A percentile compares a stretch with the other conserved stretches of the same genome.
phyloP scores from a whole-genome alignment of 164 flowering plant species.

The Piper longum region DNA sequence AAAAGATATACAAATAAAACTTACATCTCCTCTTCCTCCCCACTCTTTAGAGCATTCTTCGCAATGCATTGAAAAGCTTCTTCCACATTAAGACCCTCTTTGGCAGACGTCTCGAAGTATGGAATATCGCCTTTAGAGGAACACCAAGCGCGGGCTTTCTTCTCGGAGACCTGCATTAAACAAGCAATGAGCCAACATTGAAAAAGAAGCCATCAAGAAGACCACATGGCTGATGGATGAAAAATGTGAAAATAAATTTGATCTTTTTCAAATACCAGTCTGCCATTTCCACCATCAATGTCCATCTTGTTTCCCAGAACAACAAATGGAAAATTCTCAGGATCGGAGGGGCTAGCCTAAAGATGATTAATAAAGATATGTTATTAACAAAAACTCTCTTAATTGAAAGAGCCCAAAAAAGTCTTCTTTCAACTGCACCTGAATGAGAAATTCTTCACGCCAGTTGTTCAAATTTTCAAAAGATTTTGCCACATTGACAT shows the following conservation, averaged over 20 bases:
- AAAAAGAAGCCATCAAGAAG: not conserved
- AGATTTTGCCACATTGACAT: slow-evolving; percentile 80
- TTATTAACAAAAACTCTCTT: not conserved
- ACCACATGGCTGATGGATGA: not conserved
- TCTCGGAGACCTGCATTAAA: slow-evolving; percentile 66
- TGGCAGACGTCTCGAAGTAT: slow-evolving; percentile 92
- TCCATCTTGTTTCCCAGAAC: slow-evolving; percentile 86
- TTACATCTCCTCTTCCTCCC: slow-evolving; percentile 87
- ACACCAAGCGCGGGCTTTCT: slow-evolving; percentile 93
- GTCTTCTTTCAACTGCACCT: slow-evolving; percentile 24
- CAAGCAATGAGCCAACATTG: not conserved
- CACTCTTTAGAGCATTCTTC: slow-evolving; percentile 76
- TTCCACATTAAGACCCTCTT: slow-evolving; percentile 78
- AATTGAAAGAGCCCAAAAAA: not conserved
- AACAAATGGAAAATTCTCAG: slow-evolving; percentile 92
- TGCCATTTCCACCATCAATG: slow-evolving; percentile 83
- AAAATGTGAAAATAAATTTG: not conserved
- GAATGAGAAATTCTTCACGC: slow-evolving; percentile 92
- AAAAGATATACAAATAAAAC: slow-evolving; percentile 10
- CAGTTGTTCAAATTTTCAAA: slow-evolving; percentile 83
- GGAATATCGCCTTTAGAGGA: slow-evolving; percentile 92
- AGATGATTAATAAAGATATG: not conserved
- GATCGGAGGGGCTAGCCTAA: slow-evolving; percentile 91
- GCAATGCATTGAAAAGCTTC: slow-evolving; percentile 87
- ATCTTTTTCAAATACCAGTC: slow-evolving; percentile 46